Conservation (phyloP, 192 early-diverging fungal species). For the Pilaira anomala region DNA sequence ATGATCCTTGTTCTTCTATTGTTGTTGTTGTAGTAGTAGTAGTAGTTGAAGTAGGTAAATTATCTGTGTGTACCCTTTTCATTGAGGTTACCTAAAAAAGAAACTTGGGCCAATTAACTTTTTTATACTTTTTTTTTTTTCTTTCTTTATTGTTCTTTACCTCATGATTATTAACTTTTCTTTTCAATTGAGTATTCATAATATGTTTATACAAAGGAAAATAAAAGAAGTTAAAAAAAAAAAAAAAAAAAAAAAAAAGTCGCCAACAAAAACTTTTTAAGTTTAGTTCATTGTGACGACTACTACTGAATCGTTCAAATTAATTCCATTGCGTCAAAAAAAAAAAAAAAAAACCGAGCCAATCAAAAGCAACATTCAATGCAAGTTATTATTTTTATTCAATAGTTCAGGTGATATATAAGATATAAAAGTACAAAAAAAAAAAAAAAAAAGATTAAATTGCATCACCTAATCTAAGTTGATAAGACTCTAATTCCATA, state of each 20-base stretch:
- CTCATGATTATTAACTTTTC: constrained; percentile 4
- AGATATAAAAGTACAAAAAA: background rate
- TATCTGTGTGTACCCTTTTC: background rate
- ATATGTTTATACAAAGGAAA: background rate
- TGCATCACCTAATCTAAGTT: background rate
- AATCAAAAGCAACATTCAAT: no score
- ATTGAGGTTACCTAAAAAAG: background rate
- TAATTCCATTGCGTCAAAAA: no score
- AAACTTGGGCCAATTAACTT: background rate
- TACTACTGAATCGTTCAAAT: no score
- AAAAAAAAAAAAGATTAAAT: background rate
- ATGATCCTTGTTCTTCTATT: background rate
- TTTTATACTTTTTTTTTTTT: no score
- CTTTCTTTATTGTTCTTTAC: background rate
- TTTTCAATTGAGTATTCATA: background rate
- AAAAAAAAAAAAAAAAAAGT: background rate
- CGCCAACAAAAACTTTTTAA: no score
- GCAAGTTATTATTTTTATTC: no score
- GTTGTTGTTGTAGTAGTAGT: background rate
- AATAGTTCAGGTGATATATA: no score
- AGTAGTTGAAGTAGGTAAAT: background rate
- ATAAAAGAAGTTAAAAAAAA: background rate
- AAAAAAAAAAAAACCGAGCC: background rate
- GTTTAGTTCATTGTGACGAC: no score
- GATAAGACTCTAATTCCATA: constrained; percentile 28